Evolutionary conservation across 2,329 filamentous ascomycete genomes (phyloP).

Genomic region (Ceratocystis variospora): DNA sequence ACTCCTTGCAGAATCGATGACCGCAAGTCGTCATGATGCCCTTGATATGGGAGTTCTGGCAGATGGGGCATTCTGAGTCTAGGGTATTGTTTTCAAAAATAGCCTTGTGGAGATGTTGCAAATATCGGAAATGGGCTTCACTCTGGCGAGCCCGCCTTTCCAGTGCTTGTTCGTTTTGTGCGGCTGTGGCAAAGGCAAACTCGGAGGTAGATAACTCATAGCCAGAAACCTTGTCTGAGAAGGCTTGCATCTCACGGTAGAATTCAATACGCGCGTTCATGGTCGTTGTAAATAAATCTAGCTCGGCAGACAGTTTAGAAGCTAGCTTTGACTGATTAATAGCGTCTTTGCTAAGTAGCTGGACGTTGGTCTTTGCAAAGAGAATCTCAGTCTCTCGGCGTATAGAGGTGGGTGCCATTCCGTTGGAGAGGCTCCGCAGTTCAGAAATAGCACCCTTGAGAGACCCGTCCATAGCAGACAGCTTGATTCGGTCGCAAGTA

Average conservation of each 20-base stretch:
- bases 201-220: conserved; percentile 28
- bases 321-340: conserved; percentile 15
- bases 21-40: conserved; percentile 79
- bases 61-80: conserved; percentile 70
- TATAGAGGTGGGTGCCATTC: not conserved
- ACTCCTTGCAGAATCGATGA: conserved; percentile 83
- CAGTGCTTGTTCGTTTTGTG: conserved; percentile 19
- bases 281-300: conserved; percentile 58
- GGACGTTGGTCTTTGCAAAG: not conserved
- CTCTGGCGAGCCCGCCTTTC: conserved; percentile 41
- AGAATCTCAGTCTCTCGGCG: not conserved
- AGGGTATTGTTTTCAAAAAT: conserved; percentile 38
- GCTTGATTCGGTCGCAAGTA: not conserved
- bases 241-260: conserved; percentile 74
- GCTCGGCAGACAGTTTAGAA: conserved; percentile 48
- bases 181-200: not conserved
- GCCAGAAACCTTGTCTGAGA: conserved; percentile 63
- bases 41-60: conserved; percentile 59
- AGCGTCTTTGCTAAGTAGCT: not conserved
- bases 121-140: conserved; percentile 66
- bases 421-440: conserved; percentile 42
- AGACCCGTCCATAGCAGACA: conserved; percentile 39
- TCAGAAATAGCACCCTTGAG: conserved; percentile 57
- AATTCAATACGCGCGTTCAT: conserved; percentile 84
- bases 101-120: not conserved